These are phyloP conservation scores for Xylaria digitata DNA, from an alignment of 2,329 filamentous ascomycete genomes.

Conservation along the genomic window DNA sequence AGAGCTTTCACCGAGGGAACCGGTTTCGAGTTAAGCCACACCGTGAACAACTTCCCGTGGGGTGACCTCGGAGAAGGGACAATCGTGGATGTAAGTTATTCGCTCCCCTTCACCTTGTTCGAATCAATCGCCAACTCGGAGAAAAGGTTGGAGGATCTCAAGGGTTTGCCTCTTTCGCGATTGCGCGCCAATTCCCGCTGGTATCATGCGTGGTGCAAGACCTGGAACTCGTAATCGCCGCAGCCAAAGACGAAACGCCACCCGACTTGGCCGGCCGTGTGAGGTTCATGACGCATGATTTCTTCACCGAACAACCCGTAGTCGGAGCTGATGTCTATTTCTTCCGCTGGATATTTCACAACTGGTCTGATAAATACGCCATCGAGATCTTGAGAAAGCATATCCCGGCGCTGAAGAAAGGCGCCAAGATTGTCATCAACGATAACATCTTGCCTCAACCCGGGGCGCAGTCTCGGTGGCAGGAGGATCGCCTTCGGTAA, in stretches of 20 bases:
- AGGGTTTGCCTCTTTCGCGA: constrained; percentile 32
- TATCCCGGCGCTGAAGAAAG: constrained; percentile 39
- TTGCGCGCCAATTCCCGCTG: constrained; percentile 28
- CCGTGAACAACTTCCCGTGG: constrained; percentile 40
- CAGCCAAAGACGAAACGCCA: constrained; percentile 19
- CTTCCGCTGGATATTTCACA: constrained; percentile 37
- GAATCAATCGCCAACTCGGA: neutral
- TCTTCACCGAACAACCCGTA: constrained; percentile 28
- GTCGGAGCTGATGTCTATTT: constrained; percentile 32
- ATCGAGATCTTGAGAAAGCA: constrained; percentile 29
- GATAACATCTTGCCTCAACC: constrained; percentile 32
- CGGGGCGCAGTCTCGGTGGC: constrained; percentile 32
- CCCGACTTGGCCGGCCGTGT: constrained; percentile 22
- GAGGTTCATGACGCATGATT: constrained; percentile 29
- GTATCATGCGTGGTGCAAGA: constrained; percentile 48
- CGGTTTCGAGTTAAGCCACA: constrained; percentile 37
- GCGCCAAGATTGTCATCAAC: constrained; percentile 50
- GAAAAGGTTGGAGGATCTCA: constrained; percentile 40
- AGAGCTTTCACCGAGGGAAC: constrained; percentile 37
- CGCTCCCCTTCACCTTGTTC: neutral
- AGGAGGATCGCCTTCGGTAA: constrained; percentile 37
- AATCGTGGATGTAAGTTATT: constrained; percentile 38
- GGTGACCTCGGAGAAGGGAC: constrained; percentile 24
- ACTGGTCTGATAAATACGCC: constrained; percentile 35
- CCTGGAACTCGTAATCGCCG: constrained; percentile 34